phyloP scores from a whole-genome alignment of 441 rosid species.

The Pelargonium exstipulatum region DNA sequence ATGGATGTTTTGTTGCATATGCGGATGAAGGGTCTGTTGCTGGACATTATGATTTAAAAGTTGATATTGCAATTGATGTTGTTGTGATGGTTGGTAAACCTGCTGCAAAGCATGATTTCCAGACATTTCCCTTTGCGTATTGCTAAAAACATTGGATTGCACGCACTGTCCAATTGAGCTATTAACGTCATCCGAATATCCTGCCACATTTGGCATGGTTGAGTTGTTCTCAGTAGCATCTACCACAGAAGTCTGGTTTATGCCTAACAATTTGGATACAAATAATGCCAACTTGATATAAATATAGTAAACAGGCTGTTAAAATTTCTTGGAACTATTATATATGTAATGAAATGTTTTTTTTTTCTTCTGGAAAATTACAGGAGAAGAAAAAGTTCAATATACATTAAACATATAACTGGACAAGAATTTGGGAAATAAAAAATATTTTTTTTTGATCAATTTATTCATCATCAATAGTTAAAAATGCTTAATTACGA shows the following conservation, averaged over 20 bases:
- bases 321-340: no score
- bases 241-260: neutral
- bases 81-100: neutral
- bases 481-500: neutral
- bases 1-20: neutral
- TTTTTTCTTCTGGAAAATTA: neutral
- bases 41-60: conserved; percentile 1
- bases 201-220: neutral
- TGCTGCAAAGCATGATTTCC: neutral
- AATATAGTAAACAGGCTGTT: neutral
- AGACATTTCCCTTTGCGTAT: neutral
- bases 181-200: neutral
- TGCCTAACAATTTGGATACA: neutral
- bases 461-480: no score
- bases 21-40: neutral
- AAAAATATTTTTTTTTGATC: no score
- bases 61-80: neutral
- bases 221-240: neutral
- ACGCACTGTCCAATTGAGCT: neutral
- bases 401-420: neutral
- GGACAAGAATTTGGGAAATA: neutral
- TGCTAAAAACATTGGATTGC: neutral
- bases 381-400: no score
- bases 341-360: no score
- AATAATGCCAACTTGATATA: neutral